Evolutionary conservation across 2,329 filamentous ascomycete species (phyloP).

Genomic region (Pseudogymnoascus sp.): DNA sequence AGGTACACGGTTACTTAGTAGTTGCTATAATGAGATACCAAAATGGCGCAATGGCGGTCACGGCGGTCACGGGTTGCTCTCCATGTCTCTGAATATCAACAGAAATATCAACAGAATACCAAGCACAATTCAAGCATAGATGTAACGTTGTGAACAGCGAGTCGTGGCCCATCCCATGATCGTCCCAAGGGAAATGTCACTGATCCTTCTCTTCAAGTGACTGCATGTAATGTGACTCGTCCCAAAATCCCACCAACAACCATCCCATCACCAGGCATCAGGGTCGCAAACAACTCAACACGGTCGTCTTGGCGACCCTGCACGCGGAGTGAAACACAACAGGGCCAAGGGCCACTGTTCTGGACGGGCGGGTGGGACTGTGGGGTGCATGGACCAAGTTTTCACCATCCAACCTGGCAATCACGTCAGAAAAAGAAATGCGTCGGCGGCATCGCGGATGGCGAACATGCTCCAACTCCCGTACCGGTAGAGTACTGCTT

Average conservation of each 20-base stretch:
- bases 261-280: neutral
- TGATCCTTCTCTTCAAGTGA: neutral
- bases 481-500: too few species aligned
- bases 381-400: constrained; percentile 1
- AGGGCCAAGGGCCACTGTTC: neutral
- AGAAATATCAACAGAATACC: neutral
- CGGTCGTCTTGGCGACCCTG: neutral
- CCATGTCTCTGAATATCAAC: neutral
- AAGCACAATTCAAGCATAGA: neutral
- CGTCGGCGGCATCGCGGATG: neutral
- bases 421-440: constrained; percentile 3
- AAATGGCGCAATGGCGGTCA: neutral
- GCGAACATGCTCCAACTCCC: neutral
- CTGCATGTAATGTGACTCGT: neutral
- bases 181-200: neutral
- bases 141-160: neutral
- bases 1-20: constrained; percentile 76
- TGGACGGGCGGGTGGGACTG: neutral
- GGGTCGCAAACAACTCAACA: neutral
- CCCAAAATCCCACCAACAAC: neutral
- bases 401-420: constrained; percentile 1
- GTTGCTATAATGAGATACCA: neutral
- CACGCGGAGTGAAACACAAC: neutral
- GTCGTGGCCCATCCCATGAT: neutral
- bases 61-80: neutral